phyloP scores from a whole-genome alignment of 768 basidiomycete genomes.

The Postia placenta region DNA sequence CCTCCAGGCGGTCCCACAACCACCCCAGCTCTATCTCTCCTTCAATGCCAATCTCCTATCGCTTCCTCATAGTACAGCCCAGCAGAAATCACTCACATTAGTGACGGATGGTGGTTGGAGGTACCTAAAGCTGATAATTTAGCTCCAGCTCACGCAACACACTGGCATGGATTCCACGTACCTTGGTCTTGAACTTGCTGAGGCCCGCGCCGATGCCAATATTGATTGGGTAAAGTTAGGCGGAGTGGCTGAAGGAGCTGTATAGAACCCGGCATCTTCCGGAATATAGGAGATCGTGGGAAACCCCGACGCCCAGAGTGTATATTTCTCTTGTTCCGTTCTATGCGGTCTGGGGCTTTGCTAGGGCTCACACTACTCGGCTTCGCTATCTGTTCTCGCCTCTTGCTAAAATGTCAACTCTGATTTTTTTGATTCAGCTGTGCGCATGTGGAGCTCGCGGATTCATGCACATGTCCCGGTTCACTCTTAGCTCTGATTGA shows the following conservation, averaged over 20 bases:
- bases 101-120: constrained; percentile 12
- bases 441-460: no score
- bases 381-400: no score
- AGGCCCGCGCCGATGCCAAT: constrained; percentile 24
- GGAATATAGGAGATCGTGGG: not conserved
- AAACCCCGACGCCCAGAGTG: not conserved
- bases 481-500: no score
- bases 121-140: constrained; percentile 6
- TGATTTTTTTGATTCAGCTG: no score
- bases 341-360: no score
- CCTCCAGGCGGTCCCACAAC: not conserved
- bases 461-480: no score
- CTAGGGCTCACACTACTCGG: no score
- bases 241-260: constrained; percentile 27
- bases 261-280: constrained; percentile 24
- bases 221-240: constrained; percentile 10
- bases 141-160: not conserved
- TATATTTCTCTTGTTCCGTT: no score
- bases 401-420: no score
- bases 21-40: not conserved
- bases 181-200: constrained; percentile 30
- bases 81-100: constrained; percentile 14
- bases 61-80: not conserved
- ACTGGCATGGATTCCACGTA: constrained; percentile 8
- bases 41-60: not conserved